phyloP scores from a whole-genome alignment of 1,284 basidiomycete genomes.

The Puccinia triticina region DNA sequence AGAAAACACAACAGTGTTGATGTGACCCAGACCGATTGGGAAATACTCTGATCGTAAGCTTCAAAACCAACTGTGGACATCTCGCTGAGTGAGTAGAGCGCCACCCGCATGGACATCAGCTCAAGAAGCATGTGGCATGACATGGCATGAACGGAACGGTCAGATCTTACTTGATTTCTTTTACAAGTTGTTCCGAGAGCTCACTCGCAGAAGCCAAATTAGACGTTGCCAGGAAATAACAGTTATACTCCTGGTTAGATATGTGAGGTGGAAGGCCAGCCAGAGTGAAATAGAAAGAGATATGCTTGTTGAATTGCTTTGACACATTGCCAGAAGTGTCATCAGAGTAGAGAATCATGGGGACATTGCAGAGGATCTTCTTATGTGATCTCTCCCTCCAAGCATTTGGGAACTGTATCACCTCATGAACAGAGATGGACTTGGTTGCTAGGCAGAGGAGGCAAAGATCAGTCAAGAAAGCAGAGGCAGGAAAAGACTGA shows the following conservation, averaged over 20 bases:
- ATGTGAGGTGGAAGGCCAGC: not conserved
- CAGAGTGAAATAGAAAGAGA: not conserved
- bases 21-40: not conserved
- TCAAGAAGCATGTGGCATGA: too few relatives aligned
- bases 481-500: too few relatives aligned
- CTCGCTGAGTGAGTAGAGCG: too few relatives aligned
- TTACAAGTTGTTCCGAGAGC: not conserved
- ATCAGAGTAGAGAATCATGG: not conserved
- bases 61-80: not conserved
- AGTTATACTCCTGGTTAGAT: not conserved
- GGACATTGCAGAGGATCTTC: not conserved
- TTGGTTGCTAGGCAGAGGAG: too few relatives aligned
- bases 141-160: too few relatives aligned
- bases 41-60: not conserved
- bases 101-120: too few relatives aligned
- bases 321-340: not conserved
- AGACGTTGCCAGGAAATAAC: not conserved
- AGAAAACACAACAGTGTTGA: not conserved
- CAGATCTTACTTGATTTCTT: not conserved
- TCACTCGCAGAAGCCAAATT: not conserved
- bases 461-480: too few relatives aligned
- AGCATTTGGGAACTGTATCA: not conserved
- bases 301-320: not conserved
- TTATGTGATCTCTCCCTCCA: not conserved
- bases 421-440: too few relatives aligned